phyloP scores from a whole-genome alignment of 208 protist genomes.

The Borovskyia barvae region DNA sequence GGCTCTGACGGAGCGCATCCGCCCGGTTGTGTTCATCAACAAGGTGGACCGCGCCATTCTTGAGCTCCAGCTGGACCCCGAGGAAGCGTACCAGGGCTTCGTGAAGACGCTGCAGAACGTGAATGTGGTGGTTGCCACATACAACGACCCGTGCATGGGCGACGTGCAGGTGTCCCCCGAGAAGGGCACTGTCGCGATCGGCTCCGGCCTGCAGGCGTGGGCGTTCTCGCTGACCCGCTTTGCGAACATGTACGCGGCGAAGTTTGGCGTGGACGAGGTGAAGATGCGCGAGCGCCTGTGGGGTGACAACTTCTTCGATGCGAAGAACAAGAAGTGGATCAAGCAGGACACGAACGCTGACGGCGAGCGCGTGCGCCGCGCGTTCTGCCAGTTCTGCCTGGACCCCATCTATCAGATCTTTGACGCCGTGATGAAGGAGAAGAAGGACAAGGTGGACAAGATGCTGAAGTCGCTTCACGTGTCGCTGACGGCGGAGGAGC shows the following conservation, averaged over 20 bases:
- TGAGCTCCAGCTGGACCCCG: conserved; percentile 81
- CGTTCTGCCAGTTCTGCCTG: conserved; percentile 97
- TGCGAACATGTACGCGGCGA: conserved; percentile 79
- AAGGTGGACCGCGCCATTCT: conserved; percentile 97
- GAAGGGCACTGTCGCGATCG: conserved; percentile 97
- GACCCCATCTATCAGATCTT: conserved; percentile 98
- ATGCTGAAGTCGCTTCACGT: conserved; percentile 94
- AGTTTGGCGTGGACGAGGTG: conserved; percentile 92
- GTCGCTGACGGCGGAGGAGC: conserved; percentile 90
- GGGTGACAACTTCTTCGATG: conserved; percentile 99
- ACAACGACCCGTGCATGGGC: conserved; percentile 93
- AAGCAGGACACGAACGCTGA: conserved; percentile 62
- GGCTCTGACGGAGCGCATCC: conserved; percentile 97
- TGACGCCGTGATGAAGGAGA: conserved; percentile 94
- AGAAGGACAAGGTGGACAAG: conserved; percentile 93
- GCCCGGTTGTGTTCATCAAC: conserved; percentile 99
- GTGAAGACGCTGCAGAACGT: conserved; percentile 78
- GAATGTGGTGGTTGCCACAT: conserved; percentile 96
- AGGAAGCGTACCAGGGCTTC: conserved; percentile 84
- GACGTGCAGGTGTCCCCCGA: conserved; percentile 79
- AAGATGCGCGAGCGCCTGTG: conserved; percentile 95
- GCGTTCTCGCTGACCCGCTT: conserved; percentile 97
- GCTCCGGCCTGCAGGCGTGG: conserved; percentile 98
- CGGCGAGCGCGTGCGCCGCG: conserved; percentile 64
- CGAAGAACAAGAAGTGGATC: conserved; percentile 84